These are phyloP conservation scores for Ananas comosus DNA, from an alignment of 176 grass and related monocot genomes.

Conservation along the genomic window DNA sequence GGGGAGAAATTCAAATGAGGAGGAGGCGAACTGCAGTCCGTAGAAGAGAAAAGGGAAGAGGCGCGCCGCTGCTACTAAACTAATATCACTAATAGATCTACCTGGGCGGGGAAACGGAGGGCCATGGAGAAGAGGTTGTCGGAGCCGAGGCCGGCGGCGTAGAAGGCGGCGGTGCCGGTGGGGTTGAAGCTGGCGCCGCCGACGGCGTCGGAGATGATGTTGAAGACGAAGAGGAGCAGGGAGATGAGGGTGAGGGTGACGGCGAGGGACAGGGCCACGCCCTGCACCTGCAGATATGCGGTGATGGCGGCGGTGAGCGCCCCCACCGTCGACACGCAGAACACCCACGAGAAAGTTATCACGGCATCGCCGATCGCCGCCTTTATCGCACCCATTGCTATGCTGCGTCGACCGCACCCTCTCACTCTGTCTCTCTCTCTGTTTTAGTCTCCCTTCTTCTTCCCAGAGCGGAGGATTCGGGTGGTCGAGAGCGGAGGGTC, in stretches of 20 bases:
- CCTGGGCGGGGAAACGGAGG: conserved; percentile 68
- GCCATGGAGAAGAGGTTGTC: conserved; percentile 51
- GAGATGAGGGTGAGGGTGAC: conserved; percentile 33
- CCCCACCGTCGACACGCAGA: conserved; percentile 38
- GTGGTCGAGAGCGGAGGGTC: too few relatives aligned
- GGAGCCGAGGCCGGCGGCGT: conserved; percentile 43
- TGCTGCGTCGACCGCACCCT: not conserved
- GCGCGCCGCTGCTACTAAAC: too few relatives aligned
- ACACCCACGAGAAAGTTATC: conserved; percentile 67
- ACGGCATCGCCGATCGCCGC: conserved; percentile 39
- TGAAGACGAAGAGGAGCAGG: conserved; percentile 43
- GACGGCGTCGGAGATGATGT: conserved; percentile 32
- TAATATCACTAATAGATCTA: not conserved
- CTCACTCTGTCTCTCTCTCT: too few relatives aligned
- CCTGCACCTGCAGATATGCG: conserved; percentile 30
- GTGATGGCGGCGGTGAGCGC: conserved; percentile 32
- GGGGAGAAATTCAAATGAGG: not conserved
- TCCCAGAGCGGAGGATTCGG: too few relatives aligned
- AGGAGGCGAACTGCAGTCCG: not conserved
- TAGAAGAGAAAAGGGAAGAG: not conserved
- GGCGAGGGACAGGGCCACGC: conserved; percentile 26
- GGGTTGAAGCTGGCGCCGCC: conserved; percentile 68
- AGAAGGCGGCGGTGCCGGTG: conserved; percentile 51
- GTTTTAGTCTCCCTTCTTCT: too few relatives aligned
- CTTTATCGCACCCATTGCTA: conserved; percentile 30